Conservation (phyloP, 2,329 filamentous ascomycete genomes). For the Cladosporium cucumerinum region DNA sequence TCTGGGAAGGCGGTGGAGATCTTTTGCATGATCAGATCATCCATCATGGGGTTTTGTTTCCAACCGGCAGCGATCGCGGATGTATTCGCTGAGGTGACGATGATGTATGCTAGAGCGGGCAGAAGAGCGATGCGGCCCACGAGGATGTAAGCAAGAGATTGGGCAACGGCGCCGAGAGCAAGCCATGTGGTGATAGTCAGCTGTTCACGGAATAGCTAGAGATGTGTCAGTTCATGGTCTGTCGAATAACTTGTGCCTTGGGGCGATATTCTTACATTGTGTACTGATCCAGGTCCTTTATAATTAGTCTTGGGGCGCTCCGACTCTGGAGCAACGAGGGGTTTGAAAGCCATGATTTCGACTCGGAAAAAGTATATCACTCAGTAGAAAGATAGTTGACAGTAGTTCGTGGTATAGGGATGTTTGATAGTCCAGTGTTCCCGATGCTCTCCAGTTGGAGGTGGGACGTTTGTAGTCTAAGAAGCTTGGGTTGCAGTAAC, state of each 20-base stretch:
- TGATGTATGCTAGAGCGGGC: conserved; percentile 35
- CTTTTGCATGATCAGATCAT: conserved; percentile 36
- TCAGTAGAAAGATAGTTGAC: background rate
- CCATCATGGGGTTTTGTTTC: conserved; percentile 40
- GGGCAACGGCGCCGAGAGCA: conserved; percentile 39
- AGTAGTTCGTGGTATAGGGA: background rate
- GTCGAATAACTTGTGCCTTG: background rate
- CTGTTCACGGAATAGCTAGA: conserved; percentile 35
- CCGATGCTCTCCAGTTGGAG: background rate
- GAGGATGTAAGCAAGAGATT: conserved; percentile 37
- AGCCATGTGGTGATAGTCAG: conserved; percentile 43
- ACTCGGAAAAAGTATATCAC: background rate
- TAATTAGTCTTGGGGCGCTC: conserved; percentile 3
- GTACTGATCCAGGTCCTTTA: background rate
- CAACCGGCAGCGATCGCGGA: conserved; percentile 35
- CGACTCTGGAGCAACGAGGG: background rate
- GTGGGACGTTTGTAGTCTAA: background rate
- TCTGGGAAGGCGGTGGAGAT: conserved; percentile 40
- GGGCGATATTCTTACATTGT: background rate
- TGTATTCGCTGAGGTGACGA: conserved; percentile 34
- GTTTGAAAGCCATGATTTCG: conserved; percentile 13
- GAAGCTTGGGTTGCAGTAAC: background rate
- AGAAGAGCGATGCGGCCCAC: conserved; percentile 36
- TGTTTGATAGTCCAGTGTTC: background rate
- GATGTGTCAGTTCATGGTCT: background rate